Evolutionary conservation across 1,284 basidiomycete genomes (phyloP).

Genomic region (Pterulicium gracile): DNA sequence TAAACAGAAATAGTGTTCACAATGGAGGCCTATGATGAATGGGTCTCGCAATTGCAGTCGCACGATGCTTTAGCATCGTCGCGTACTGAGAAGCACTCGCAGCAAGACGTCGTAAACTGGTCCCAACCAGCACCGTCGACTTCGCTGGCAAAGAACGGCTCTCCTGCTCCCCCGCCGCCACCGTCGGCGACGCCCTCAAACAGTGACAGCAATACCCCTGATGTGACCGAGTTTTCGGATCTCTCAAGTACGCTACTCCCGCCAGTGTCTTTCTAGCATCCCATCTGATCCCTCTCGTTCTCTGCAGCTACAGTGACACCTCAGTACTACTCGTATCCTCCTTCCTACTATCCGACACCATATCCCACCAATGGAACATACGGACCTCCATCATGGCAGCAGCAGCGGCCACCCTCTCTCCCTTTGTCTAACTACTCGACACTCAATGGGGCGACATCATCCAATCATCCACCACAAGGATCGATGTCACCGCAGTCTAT

Average conservation of each 20-base stretch:
- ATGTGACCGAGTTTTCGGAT: constrained; percentile 1
- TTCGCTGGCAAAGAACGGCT: too few species aligned
- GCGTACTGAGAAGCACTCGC: constrained; percentile 1
- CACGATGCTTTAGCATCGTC: neutral
- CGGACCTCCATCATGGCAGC: constrained; percentile 8
- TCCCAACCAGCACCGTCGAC: neutral
- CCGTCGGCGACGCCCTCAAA: neutral
- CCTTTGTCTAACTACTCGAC: constrained; percentile 23
- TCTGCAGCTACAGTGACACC: neutral
- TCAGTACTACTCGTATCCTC: neutral
- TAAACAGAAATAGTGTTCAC: neutral
- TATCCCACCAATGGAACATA: constrained; percentile 3
- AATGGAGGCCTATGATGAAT: constrained; percentile 3
- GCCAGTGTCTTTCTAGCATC: too few species aligned
- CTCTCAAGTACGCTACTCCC: too few species aligned
- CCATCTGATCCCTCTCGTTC: too few species aligned
- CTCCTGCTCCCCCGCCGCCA: too few species aligned
- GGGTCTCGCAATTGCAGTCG: constrained; percentile 1
- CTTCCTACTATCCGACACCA: neutral
- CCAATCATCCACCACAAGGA: constrained; percentile 15
- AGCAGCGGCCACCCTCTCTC: constrained; percentile 16
- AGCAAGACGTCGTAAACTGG: neutral
- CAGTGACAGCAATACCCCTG: neutral
- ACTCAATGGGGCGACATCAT: constrained; percentile 21
- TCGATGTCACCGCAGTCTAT: constrained; percentile 17